These are phyloP conservation scores for Hansenula anomala DNA, from an alignment of 1,139 yeast genomes.

Conservation along the genomic window DNA sequence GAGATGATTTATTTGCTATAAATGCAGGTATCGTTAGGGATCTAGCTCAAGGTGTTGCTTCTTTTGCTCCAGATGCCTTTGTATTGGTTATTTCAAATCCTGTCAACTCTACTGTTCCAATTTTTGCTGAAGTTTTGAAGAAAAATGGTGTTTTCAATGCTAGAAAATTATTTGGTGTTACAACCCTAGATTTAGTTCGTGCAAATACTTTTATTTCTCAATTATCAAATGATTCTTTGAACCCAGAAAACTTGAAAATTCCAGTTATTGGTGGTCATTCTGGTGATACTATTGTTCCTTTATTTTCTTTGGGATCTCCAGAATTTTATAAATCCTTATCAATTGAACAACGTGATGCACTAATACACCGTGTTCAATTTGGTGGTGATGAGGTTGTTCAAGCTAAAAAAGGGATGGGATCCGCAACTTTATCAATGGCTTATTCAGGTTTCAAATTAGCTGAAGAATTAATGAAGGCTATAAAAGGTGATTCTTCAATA, in stretches of 20 bases:
- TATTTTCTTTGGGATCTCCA: slow-evolving; percentile 61
- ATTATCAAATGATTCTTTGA: slow-evolving; percentile 32
- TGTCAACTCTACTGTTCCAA: slow-evolving; percentile 92
- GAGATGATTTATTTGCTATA: slow-evolving; percentile 91
- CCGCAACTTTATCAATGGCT: slow-evolving; percentile 96
- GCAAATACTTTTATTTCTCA: slow-evolving; percentile 77
- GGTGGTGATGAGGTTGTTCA: slow-evolving; percentile 97
- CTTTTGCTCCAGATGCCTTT: slow-evolving; percentile 68
- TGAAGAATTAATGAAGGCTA: slow-evolving; percentile 53
- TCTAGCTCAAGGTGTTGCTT: slow-evolving; percentile 76
- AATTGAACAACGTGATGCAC: slow-evolving; percentile 55
- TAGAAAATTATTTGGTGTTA: slow-evolving; percentile 82
- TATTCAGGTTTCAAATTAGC: slow-evolving; percentile 88
- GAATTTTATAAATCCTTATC: slow-evolving; percentile 45
- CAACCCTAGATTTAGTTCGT: slow-evolving; percentile 86
- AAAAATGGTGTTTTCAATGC: slow-evolving; percentile 74
- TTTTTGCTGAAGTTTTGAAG: slow-evolving; percentile 82
- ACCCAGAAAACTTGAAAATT: slow-evolving; percentile 58
- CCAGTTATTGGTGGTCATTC: slow-evolving; percentile 97
- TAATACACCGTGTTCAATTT: slow-evolving; percentile 85
- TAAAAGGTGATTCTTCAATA: slow-evolving; percentile 44
- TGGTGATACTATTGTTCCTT: slow-evolving; percentile 90
- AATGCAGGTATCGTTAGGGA: slow-evolving; percentile 88
- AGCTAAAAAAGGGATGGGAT: slow-evolving; percentile 93
- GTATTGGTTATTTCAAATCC: slow-evolving; percentile 87